Conservation (phyloP, 2,329 filamentous ascomycete genomes). For the Pyrenophora seminiperda region DNA sequence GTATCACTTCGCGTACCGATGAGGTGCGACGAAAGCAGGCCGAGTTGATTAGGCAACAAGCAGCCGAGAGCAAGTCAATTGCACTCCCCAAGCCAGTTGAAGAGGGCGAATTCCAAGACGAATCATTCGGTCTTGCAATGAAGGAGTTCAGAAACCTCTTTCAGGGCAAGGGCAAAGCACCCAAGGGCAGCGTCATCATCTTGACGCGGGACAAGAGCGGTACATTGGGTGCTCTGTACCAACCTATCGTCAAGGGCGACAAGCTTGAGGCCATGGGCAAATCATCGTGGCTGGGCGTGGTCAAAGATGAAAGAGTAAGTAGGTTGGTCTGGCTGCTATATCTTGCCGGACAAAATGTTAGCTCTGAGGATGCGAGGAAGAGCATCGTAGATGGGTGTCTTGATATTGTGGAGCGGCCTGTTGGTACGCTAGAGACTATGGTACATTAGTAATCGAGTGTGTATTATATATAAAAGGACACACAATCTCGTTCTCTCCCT, state of each 20-base stretch:
- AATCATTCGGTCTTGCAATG: conserved; percentile 76
- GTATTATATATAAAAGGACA: neutral
- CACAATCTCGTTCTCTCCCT: too few species aligned
- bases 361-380: conserved; percentile 78
- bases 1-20: conserved; percentile 75
- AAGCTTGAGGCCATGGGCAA: conserved; percentile 51
- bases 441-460: conserved; percentile 51
- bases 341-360: conserved; percentile 82
- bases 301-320: conserved; percentile 79
- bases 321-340: conserved; percentile 89
- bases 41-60: conserved; percentile 50
- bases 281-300: conserved; percentile 67
- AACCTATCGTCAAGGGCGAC: conserved; percentile 34
- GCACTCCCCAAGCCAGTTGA: conserved; percentile 41
- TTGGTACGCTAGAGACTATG: conserved; percentile 84
- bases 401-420: conserved; percentile 83
- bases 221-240: conserved; percentile 52
- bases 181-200: conserved; percentile 79
- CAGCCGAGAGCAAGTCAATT: conserved; percentile 46
- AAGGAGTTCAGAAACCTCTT: conserved; percentile 82
- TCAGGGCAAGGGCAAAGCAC: conserved; percentile 73
- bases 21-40: conserved; percentile 49
- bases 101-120: conserved; percentile 65
- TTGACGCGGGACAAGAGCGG: conserved; percentile 71
- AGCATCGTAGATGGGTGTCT: conserved; percentile 88